phyloP scores from a whole-genome alignment of 768 basidiomycete genomes.

The Rhodosporidiobolus sp. region DNA sequence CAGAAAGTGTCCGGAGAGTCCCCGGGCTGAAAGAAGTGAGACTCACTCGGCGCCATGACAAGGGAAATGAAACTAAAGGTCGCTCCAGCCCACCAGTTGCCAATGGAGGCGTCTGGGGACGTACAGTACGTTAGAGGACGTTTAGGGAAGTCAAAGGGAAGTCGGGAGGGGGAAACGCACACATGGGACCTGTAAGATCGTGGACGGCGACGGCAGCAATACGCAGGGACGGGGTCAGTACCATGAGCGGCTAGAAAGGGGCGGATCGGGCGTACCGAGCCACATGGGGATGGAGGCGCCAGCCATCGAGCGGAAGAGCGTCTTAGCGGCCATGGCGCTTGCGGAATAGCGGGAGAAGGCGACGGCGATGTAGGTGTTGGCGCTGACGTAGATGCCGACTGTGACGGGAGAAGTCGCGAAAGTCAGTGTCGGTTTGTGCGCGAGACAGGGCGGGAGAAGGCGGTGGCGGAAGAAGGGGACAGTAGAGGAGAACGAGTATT shows the following conservation, averaged over 20 bases:
- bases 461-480: too few species aligned
- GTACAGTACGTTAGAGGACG: too few species aligned
- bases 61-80: slow-evolving; percentile 42
- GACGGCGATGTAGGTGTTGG: slow-evolving; percentile 17
- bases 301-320: slow-evolving; percentile 30
- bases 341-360: slow-evolving; percentile 2
- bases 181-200: too few species aligned
- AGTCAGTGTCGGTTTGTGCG: not conserved
- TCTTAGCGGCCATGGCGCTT: slow-evolving; percentile 12
- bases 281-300: slow-evolving; percentile 46
- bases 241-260: too few species aligned
- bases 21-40: not conserved
- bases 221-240: too few species aligned
- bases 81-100: slow-evolving; percentile 18
- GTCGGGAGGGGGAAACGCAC: not conserved
- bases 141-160: too few species aligned
- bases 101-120: slow-evolving; percentile 3
- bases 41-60: slow-evolving; percentile 43
- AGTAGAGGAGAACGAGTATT: too few species aligned
- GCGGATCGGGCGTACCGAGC: too few species aligned
- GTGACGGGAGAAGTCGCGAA: slow-evolving; percentile 35
- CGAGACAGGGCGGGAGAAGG: not conserved
- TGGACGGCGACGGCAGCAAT: too few species aligned
- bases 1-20: too few species aligned
- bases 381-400: slow-evolving; percentile 1